These are phyloP conservation scores for Epichloe baconii DNA, from an alignment of 2,329 filamentous ascomycete genomes.

Conservation along the genomic window DNA sequence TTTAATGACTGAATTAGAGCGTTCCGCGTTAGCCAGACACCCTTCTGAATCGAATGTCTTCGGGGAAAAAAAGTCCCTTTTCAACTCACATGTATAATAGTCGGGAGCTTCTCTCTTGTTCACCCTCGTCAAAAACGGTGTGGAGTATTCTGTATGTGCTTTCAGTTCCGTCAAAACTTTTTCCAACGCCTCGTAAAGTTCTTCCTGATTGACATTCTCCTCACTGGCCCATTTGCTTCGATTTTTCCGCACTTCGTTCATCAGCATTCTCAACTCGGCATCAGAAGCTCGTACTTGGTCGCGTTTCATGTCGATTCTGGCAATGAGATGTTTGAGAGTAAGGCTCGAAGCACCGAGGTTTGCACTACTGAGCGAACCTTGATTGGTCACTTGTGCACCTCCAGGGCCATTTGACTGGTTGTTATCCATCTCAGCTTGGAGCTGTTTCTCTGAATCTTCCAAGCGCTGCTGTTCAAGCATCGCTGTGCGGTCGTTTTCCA, in stretches of 20 bases:
- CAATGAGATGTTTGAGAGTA: conserved; percentile 93
- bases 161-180: conserved; percentile 96
- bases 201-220: conserved; percentile 93
- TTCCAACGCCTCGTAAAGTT: conserved; percentile 90
- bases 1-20: conserved; percentile 59
- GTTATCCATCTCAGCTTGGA: conserved; percentile 86
- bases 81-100: conserved; percentile 69
- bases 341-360: conserved; percentile 93
- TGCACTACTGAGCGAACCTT: conserved; percentile 81
- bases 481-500: conserved; percentile 88
- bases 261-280: conserved; percentile 77
- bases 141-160: conserved; percentile 92
- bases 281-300: conserved; percentile 84
- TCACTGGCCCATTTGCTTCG: conserved; percentile 98
- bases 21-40: neutral
- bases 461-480: conserved; percentile 97
- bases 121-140: conserved; percentile 85
- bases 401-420: conserved; percentile 33
- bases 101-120: conserved; percentile 96
- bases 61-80: neutral
- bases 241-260: conserved; percentile 97
- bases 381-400: conserved; percentile 46
- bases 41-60: neutral
- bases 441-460: conserved; percentile 89
- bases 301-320: conserved; percentile 85